Evolutionary conservation across 331 rosid species (phyloP).

Genomic region (Quercus phellos): DNA sequence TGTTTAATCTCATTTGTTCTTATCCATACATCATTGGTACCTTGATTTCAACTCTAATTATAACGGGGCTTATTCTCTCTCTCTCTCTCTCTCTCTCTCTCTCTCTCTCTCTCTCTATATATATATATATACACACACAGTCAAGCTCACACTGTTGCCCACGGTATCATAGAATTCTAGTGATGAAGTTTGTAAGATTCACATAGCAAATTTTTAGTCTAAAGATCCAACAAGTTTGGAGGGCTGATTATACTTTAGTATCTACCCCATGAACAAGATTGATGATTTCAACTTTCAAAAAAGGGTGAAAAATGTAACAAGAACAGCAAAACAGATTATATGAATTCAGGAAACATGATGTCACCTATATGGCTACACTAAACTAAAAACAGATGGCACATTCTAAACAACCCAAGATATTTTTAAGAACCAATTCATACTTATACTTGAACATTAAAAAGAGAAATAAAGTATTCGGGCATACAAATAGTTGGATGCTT

Average conservation of each 20-base stretch:
- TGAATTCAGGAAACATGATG: background rate
- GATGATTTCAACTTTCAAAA: background rate
- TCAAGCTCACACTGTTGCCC: background rate
- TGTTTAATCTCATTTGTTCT: background rate
- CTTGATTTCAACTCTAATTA: background rate
- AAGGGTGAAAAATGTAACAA: background rate
- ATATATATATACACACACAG: background rate
- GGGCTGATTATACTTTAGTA: background rate
- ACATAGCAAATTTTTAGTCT: background rate
- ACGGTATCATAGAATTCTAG: background rate
- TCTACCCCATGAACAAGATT: background rate
- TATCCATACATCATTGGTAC: background rate
- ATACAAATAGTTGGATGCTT: slow-evolving; percentile 33
- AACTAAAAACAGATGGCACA: background rate
- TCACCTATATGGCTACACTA: background rate
- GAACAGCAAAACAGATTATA: background rate
- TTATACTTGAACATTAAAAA: background rate
- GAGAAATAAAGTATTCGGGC: slow-evolving; percentile 13
- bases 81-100: too few species aligned
- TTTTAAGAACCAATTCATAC: background rate
- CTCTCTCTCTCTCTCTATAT: too few species aligned
- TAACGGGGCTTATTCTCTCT: background rate
- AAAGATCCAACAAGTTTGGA: background rate
- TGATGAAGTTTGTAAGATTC: background rate
- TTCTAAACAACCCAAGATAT: background rate